These are phyloP conservation scores for Nakataea oryzae DNA, from an alignment of 2,329 filamentous ascomycete genomes.

Conservation along the genomic window DNA sequence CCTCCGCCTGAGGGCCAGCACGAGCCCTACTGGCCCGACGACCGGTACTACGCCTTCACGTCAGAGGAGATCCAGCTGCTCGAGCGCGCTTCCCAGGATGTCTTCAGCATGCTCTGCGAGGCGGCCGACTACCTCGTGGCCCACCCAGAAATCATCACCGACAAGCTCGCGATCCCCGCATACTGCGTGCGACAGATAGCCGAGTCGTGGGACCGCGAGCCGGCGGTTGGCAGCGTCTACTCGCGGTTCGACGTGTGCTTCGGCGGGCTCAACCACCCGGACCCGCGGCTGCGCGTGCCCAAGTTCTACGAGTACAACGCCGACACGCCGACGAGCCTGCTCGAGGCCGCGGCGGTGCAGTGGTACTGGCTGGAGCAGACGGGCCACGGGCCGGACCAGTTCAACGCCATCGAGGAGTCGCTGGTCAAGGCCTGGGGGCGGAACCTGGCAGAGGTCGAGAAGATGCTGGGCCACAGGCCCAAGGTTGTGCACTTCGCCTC, in stretches of 20 bases:
- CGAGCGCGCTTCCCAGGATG: neutral
- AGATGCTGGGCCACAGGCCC: neutral
- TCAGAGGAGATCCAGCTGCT: neutral
- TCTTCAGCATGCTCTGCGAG: neutral
- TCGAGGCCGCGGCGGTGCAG: neutral
- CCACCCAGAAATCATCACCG: neutral
- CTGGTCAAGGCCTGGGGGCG: neutral
- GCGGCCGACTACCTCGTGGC: neutral
- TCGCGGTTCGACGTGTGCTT: neutral
- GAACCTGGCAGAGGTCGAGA: neutral
- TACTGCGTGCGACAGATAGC: neutral
- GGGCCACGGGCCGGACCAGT: neutral
- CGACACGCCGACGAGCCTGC: neutral
- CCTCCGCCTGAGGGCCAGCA: neutral
- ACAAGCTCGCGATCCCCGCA: neutral
- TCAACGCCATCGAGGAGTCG: neutral
- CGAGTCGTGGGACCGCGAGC: neutral
- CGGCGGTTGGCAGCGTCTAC: conserved; percentile 1
- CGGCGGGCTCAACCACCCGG: neutral
- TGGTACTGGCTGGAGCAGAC: conserved; percentile 2
- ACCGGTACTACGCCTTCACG: neutral
- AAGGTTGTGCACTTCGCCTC: neutral
- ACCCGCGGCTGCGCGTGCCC: conserved; percentile 1
- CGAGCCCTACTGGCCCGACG: neutral
- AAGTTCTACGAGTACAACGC: neutral